Percentiles rank a stretch among this genome's conserved stretches.
Evolutionary conservation across 1,284 basidiomycete genomes (phyloP).

Genomic region (Ganoderma boninense): DNA sequence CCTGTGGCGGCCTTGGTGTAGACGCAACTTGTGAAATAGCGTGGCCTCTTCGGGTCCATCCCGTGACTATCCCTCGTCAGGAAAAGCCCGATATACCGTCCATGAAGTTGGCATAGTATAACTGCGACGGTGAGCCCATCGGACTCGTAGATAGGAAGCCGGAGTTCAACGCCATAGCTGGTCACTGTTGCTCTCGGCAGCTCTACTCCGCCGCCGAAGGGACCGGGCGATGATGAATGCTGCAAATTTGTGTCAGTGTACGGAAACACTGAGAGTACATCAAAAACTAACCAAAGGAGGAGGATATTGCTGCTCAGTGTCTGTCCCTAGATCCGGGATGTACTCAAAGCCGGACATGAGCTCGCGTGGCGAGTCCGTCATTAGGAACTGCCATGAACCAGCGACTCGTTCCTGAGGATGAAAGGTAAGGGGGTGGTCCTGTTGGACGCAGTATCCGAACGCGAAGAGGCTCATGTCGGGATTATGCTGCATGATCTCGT

Average conservation of each 20-base stretch:
- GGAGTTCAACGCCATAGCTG: neutral
- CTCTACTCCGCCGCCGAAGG: neutral
- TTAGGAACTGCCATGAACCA: neutral
- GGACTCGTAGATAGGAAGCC: neutral
- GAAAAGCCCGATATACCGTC: neutral
- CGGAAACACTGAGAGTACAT: no score
- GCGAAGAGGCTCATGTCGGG: conserved; percentile 14
- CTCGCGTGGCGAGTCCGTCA: conserved; percentile 1
- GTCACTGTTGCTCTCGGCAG: neutral
- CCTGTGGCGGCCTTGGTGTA: no score
- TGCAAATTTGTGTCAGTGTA: neutral
- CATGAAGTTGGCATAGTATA: neutral
- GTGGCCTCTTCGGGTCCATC: neutral
- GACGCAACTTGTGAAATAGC: neutral
- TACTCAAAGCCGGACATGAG: neutral
- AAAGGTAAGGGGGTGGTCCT: neutral
- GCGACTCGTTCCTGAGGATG: neutral
- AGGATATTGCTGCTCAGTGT: neutral
- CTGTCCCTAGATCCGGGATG: neutral
- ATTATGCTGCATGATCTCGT: conserved; percentile 11
- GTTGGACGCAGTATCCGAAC: neutral
- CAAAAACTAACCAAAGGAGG: neutral
- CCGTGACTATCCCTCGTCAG: neutral
- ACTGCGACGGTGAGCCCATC: conserved; percentile 3
- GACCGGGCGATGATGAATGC: neutral